These are phyloP conservation scores for Dryadomyces quercus-mongolicae DNA, from an alignment of 2,329 filamentous ascomycete genomes.

Conservation along the genomic window DNA sequence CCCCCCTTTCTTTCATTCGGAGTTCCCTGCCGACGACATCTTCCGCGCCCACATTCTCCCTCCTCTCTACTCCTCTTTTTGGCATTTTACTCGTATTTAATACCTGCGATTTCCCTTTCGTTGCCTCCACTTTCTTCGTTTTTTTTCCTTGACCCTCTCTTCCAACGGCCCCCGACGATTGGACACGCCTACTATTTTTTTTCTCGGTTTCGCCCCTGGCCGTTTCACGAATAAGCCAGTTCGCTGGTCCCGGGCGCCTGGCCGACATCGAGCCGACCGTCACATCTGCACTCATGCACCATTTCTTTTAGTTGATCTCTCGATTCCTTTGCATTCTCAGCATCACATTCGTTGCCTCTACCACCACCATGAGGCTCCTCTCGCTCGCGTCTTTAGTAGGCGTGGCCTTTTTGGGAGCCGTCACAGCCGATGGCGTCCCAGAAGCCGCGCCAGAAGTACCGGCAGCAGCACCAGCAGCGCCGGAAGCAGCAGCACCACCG, in stretches of 20 bases:
- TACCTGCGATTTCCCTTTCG: background rate
- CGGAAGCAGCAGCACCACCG: background rate
- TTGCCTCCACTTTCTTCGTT: background rate
- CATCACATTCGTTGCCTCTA: background rate
- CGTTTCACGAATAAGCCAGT: no score
- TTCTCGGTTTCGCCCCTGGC: background rate
- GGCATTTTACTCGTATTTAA: background rate
- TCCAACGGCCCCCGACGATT: background rate
- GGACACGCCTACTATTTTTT: background rate
- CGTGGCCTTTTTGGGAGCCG: constrained; percentile 27
- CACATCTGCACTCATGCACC: background rate
- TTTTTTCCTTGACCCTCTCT: no score
- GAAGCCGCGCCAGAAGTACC: constrained; percentile 38
- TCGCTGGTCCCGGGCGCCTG: no score
- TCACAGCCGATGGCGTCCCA: constrained; percentile 35
- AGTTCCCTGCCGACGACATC: background rate
- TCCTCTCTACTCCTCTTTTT: background rate
- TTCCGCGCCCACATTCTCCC: background rate
- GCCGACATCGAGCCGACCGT: no score
- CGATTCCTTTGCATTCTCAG: background rate
- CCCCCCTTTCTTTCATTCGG: background rate
- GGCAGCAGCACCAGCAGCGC: background rate
- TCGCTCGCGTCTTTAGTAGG: constrained; percentile 34
- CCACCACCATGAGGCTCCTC: constrained; percentile 29
- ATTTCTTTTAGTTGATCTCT: background rate